These are phyloP conservation scores for Anisodus tanguticus DNA, from an alignment of 257 asterid genomes.

Conservation along the genomic window DNA sequence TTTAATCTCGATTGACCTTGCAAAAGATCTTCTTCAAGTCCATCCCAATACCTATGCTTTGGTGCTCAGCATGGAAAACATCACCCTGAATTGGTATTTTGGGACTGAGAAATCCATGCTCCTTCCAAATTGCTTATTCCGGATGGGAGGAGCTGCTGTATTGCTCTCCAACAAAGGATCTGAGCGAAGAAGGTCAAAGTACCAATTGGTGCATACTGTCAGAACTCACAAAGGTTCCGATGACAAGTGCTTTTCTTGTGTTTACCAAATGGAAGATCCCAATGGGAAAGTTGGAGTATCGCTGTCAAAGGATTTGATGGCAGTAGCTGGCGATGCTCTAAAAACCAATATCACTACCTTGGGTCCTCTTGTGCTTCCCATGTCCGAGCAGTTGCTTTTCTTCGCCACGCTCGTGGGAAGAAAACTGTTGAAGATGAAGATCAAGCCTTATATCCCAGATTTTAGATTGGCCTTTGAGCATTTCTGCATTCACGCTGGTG, in stretches of 20 bases:
- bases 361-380: constrained; percentile 29
- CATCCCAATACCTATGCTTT: constrained; percentile 45
- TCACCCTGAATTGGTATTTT: constrained; percentile 44
- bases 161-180: constrained; percentile 39
- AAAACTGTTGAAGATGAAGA: constrained; percentile 40
- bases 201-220: constrained; percentile 42
- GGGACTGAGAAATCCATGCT: constrained; percentile 51
- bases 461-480: constrained; percentile 45
- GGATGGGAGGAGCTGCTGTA: constrained; percentile 66
- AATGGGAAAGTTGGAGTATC: constrained; percentile 42
- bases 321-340: constrained; percentile 42
- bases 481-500: constrained; percentile 43
- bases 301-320: constrained; percentile 42
- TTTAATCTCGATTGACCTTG: constrained; percentile 45
- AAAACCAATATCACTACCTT: constrained; percentile 27
- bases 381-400: constrained; percentile 29
- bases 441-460: constrained; percentile 44
- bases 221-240: constrained; percentile 44
- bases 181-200: constrained; percentile 37
- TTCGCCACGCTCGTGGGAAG: constrained; percentile 8
- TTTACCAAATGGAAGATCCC: constrained; percentile 41
- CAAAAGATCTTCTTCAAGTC: constrained; percentile 47
- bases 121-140: constrained; percentile 59
- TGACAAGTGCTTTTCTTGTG: constrained; percentile 43
- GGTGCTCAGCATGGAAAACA: constrained; percentile 47